Conservation (phyloP, 2,329 filamentous ascomycete genomes). For the Lasiodiplodia sp. region DNA sequence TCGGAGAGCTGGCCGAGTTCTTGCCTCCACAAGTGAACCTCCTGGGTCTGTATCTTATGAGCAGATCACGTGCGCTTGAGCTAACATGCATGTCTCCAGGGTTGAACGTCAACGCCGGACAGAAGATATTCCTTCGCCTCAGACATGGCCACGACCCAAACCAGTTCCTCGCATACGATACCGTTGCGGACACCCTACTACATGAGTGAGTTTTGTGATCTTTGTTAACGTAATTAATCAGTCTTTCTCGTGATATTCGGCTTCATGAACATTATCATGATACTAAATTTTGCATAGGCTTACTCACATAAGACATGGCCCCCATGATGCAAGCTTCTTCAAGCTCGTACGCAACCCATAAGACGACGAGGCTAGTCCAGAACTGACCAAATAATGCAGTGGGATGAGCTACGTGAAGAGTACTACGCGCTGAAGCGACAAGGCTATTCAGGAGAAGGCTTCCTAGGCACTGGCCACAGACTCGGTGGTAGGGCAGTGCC, state of each 20-base stretch:
- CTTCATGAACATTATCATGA: neutral
- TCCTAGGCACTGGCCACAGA: slow-evolving; percentile 76
- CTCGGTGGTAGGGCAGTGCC: slow-evolving; percentile 74
- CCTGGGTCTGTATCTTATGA: slow-evolving; percentile 60
- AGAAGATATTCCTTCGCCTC: slow-evolving; percentile 82
- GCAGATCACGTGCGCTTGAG: neutral
- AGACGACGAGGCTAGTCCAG: neutral
- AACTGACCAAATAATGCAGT: slow-evolving; percentile 46
- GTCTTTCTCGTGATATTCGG: neutral
- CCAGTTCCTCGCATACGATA: slow-evolving; percentile 81
- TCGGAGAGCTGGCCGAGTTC: slow-evolving; percentile 83
- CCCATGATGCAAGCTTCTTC: slow-evolving; percentile 84
- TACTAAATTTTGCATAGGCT: slow-evolving; percentile 54
- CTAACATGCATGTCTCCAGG: slow-evolving; percentile 49
- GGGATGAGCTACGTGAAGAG: slow-evolving; percentile 89
- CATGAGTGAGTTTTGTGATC: slow-evolving; percentile 67
- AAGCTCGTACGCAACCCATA: slow-evolving; percentile 57
- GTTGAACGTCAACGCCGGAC: slow-evolving; percentile 78
- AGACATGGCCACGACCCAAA: slow-evolving; percentile 76
- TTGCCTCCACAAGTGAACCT: slow-evolving; percentile 77
- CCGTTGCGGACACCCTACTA: slow-evolving; percentile 88
- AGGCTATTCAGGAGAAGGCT: slow-evolving; percentile 90
- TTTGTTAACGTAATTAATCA: neutral
- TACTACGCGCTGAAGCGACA: slow-evolving; percentile 77
- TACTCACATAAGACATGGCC: slow-evolving; percentile 83